Evolutionary conservation across 2,329 filamentous ascomycete genomes (phyloP), one percentile per base, ranked within the genome.

Genomic region (Nannizzia gypsea): DNA sequence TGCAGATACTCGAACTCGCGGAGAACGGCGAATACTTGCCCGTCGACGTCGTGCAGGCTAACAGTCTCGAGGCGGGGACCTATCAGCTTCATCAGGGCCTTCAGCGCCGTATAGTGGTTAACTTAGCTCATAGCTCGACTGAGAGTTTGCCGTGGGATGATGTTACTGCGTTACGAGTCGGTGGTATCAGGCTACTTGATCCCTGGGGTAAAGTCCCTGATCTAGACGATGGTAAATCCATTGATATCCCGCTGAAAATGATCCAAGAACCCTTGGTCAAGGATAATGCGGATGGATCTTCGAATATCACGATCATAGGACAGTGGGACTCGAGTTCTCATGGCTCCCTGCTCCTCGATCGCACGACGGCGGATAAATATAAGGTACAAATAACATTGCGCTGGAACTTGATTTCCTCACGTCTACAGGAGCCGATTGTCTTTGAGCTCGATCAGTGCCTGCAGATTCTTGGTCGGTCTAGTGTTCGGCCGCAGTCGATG

Each of bases 271-370:
- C 93, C 0, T 80, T 85, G 60, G 86, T 96, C 64, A 88, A 87
- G 63, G 85, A 88, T 61, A 95, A 96, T 69, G 84, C 89, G 24
- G 95, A 97, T 70, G 93, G 93, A 40, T 96, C 91, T 0, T 87
- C 86, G 38, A 90, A 87, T 70, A 85, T 96, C 40, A 91, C 87
- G 1, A 80, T 97, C 48, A 81, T 87, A n/a, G 90, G 88, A 0
- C 91, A 97, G 69, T 99, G 93, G 93, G 93, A 99, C 70, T 96
- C 92, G 0, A 95, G 90, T 68, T 80, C 93, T 65, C 93, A 99
- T 72, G 86, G 85, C 64, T 96, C 93, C 4, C 78, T 95, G n/a
- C 80, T 97, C 13, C 83, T 99, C n/a, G 91, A 99, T 73, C 85
- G 92, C 26, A 87, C 89, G 1, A 97, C 93, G 1, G 83, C 89